Conservation (phyloP, 169 alveolate genomes). For the Plasmodium malariae region DNA sequence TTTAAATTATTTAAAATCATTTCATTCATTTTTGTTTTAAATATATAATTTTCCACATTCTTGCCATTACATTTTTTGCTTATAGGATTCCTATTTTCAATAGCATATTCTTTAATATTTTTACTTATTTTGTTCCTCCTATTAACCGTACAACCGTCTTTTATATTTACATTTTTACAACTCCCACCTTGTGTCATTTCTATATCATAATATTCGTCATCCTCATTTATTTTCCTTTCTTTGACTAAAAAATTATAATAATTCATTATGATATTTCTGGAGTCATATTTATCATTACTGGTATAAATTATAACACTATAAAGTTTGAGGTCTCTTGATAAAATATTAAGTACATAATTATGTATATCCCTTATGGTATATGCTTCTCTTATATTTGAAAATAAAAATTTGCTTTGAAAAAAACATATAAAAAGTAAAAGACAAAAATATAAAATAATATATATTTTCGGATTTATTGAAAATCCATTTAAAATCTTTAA, state of each 20-base stretch:
- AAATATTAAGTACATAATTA: constrained; percentile 12
- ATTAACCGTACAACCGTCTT: not conserved
- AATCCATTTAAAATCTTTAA: constrained; percentile 12
- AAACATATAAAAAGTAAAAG: constrained; percentile 5
- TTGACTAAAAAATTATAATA: constrained; percentile 19
- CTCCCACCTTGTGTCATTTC: constrained; percentile 31
- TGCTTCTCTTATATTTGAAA: constrained; percentile 4
- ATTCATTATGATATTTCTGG: constrained; percentile 26
- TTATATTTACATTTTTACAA: constrained; percentile 2
- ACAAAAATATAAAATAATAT: not conserved
- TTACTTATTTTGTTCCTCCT: not conserved
- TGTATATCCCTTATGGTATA: constrained; percentile 4
- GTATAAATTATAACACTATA: constrained; percentile 8
- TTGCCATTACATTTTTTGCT: not conserved
- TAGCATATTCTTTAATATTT: not conserved
- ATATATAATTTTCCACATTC: not conserved
- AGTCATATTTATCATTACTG: constrained; percentile 39
- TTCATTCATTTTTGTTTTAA: constrained; percentile 36
- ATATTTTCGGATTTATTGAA: constrained; percentile 16
- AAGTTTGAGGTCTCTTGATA: constrained; percentile 3
- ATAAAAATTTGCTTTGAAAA: constrained; percentile 3
- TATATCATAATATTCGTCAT: constrained; percentile 13
- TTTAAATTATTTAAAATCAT: constrained; percentile 31
- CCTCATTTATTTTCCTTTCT: constrained; percentile 10
- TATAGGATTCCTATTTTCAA: not conserved